Conservation (phyloP, 768 basidiomycete species). For the Suillus plorans region DNA sequence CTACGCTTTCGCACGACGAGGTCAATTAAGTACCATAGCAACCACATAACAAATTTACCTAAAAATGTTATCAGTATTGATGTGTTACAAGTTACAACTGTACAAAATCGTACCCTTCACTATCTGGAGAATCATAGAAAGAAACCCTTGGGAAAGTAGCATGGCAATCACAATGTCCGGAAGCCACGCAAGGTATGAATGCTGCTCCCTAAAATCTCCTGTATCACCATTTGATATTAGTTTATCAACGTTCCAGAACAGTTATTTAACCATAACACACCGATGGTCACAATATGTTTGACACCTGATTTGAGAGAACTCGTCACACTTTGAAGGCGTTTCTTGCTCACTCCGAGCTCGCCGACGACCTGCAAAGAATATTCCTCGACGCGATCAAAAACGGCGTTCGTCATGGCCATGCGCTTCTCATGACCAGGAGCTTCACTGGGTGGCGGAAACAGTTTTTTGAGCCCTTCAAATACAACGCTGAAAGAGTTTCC, state of each 20-base stretch:
- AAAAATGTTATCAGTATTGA: background rate
- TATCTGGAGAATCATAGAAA: slow-evolving; percentile 30
- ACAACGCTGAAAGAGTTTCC: too few species aligned
- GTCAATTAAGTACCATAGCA: background rate
- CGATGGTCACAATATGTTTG: slow-evolving; percentile 24
- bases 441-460: too few species aligned
- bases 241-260: background rate
- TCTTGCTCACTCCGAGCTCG: slow-evolving; percentile 19
- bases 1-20: background rate
- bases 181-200: slow-evolving; percentile 30
- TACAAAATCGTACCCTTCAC: slow-evolving; percentile 25
- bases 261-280: background rate
- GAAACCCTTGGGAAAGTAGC: slow-evolving; percentile 12
- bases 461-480: too few species aligned
- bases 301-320: slow-evolving; percentile 23
- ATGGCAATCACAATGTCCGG: slow-evolving; percentile 16
- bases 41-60: background rate
- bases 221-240: background rate
- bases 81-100: background rate
- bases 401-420: too few species aligned
- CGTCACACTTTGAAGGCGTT: slow-evolving; percentile 18
- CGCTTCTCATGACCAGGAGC: too few species aligned
- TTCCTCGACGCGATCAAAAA: too few species aligned
- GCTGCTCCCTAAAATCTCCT: slow-evolving; percentile 39
- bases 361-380: too few species aligned